Conservation (phyloP, 1,284 basidiomycete genomes). For the Pterulicium gracile region DNA sequence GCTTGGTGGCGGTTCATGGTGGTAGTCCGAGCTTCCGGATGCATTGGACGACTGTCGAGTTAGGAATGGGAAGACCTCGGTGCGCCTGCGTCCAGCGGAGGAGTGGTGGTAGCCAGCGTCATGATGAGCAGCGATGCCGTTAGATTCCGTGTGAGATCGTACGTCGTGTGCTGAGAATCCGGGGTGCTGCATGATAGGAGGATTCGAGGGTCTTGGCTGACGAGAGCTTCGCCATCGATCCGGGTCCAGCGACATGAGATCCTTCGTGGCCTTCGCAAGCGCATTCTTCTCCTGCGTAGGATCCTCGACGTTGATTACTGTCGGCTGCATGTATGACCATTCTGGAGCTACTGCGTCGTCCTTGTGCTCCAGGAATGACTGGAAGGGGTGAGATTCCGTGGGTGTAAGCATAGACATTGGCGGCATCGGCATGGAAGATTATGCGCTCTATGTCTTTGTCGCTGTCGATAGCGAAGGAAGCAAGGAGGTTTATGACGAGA, state of each 20-base stretch:
- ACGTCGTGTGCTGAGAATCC: too few species aligned
- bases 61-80: neutral
- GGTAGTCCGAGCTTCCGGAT: neutral
- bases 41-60: neutral
- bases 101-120: neutral
- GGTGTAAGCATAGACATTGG: conserved; percentile 28
- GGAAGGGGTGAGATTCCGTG: conserved; percentile 36
- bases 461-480: too few species aligned
- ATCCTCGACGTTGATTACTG: conserved; percentile 20
- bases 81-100: neutral
- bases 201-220: conserved; percentile 5
- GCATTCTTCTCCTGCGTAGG: conserved; percentile 38
- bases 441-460: too few species aligned
- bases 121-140: neutral
- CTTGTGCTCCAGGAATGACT: conserved; percentile 39
- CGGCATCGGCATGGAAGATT: conserved; percentile 20
- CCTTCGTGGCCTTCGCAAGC: conserved; percentile 61
- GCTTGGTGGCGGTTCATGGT: neutral
- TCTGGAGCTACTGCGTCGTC: conserved; percentile 21
- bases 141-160: neutral
- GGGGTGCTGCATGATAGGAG: conserved; percentile 10
- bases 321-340: conserved; percentile 14
- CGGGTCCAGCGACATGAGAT: conserved; percentile 51
- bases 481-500: too few species aligned
- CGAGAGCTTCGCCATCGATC: conserved; percentile 15